These are phyloP conservation scores for Vigna reflexopilosa DNA, from an alignment of 306 rosid genomes.

Conservation along the genomic window DNA sequence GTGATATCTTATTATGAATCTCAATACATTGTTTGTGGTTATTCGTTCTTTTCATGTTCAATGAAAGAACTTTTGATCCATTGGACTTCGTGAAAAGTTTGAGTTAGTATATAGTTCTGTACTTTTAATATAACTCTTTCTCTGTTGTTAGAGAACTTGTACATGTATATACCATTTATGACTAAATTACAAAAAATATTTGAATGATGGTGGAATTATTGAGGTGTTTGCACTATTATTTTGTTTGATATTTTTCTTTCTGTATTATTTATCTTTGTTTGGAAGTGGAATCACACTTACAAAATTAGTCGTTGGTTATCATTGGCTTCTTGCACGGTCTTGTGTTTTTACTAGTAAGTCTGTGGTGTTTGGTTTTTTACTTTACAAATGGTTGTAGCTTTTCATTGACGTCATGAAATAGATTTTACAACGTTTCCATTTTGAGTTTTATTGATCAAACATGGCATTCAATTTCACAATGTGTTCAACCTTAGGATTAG, in stretches of 20 bases:
- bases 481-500: conserved; percentile 18
- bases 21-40: neutral
- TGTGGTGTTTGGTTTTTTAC: conserved; percentile 26
- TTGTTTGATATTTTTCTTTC: conserved; percentile 41
- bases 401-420: neutral
- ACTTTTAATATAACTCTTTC: no score
- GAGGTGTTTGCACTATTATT: neutral
- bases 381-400: conserved; percentile 19
- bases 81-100: neutral
- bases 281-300: conserved; percentile 95
- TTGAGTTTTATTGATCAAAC: conserved; percentile 26
- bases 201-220: conserved; percentile 6
- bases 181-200: conserved; percentile 18
- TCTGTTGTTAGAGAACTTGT: no score
- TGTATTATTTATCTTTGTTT: conserved; percentile 43
- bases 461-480: neutral
- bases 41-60: neutral
- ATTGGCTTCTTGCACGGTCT: conserved; percentile 98
- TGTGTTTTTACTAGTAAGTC: conserved; percentile 89
- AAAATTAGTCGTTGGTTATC: conserved; percentile 89
- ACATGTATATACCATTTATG: no score
- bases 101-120: no score
- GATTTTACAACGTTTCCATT: conserved; percentile 26
- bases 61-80: conserved; percentile 4
- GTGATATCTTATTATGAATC: neutral